Evolutionary conservation across 768 basidiomycete genomes (phyloP).

Genomic region (Lactarius vividus): DNA sequence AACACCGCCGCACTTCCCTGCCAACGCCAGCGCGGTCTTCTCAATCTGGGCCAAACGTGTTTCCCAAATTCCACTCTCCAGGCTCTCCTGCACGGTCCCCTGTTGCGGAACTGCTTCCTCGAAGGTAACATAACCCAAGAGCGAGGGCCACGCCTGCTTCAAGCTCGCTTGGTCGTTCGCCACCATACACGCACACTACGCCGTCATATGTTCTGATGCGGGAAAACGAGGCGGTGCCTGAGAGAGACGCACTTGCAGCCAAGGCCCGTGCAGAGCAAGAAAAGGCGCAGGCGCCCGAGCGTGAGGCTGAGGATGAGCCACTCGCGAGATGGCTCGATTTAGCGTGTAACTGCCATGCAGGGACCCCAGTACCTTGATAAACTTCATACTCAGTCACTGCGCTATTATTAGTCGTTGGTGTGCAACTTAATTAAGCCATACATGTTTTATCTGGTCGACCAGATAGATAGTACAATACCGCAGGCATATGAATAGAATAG

Average conservation of each 20-base stretch:
- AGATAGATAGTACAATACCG: too few relatives aligned
- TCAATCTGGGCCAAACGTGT: conserved; percentile 91
- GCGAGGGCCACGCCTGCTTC: conserved; percentile 78
- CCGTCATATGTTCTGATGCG: conserved; percentile 23
- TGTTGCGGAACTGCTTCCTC: conserved; percentile 84
- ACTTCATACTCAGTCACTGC: background rate
- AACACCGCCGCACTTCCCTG: conserved; percentile 58
- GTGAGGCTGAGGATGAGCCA: conserved; percentile 26
- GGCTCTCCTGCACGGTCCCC: conserved; percentile 83
- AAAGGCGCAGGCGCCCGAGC: conserved; percentile 17
- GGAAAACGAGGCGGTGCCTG: conserved; percentile 23
- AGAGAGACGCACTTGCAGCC: conserved; percentile 10
- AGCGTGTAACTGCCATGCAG: background rate
- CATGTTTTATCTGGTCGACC: too few relatives aligned
- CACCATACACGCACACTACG: conserved; percentile 57
- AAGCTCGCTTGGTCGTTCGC: conserved; percentile 88
- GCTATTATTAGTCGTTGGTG: too few relatives aligned
- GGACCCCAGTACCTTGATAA: background rate
- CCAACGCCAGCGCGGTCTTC: conserved; percentile 78
- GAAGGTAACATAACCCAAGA: conserved; percentile 82
- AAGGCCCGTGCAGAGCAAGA: conserved; percentile 15
- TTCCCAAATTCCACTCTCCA: conserved; percentile 92
- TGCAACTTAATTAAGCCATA: too few relatives aligned
- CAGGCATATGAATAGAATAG: too few relatives aligned
- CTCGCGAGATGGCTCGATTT: conserved; percentile 9